Evolutionary conservation across 768 basidiomycete genomes (phyloP).

Genomic region (Psilocybe sp.): DNA sequence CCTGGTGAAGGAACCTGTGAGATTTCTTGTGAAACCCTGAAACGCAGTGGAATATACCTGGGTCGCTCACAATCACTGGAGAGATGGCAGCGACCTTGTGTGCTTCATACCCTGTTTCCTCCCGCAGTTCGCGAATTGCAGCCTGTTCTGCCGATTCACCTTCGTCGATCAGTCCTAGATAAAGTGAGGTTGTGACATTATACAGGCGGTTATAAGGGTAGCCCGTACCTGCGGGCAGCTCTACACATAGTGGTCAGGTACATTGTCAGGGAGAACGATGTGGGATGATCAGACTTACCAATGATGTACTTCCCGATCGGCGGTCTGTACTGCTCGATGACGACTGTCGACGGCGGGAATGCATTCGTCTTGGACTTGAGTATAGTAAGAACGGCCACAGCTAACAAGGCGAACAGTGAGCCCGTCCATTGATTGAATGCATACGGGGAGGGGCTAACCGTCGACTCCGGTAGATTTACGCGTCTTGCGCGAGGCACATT

Average conservation of each 20-base stretch:
- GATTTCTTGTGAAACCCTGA: slow-evolving; percentile 3
- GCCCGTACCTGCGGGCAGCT: slow-evolving; percentile 34
- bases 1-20: slow-evolving; percentile 40
- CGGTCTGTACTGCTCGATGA: slow-evolving; percentile 92
- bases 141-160: slow-evolving; percentile 78
- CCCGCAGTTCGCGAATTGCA: slow-evolving; percentile 85
- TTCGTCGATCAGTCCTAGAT: slow-evolving; percentile 76
- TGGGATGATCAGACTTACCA: slow-evolving; percentile 36
- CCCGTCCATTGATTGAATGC: slow-evolving; percentile 6
- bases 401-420: slow-evolving; percentile 32
- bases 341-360: slow-evolving; percentile 74
- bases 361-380: slow-evolving; percentile 70
- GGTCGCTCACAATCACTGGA: slow-evolving; percentile 64
- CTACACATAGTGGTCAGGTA: slow-evolving; percentile 11
- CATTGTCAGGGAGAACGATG: neutral
- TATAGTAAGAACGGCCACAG: slow-evolving; percentile 81
- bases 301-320: slow-evolving; percentile 76
- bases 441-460: slow-evolving; percentile 38
- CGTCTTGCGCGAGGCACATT: slow-evolving; percentile 82
- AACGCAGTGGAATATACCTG: slow-evolving; percentile 43
- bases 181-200: neutral
- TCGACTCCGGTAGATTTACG: slow-evolving; percentile 77
- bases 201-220: neutral
- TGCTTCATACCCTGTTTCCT: slow-evolving; percentile 89
- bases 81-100: slow-evolving; percentile 59